phyloP scores from a whole-genome alignment of 306 rosid species.

The Alnus glutinosa region DNA sequence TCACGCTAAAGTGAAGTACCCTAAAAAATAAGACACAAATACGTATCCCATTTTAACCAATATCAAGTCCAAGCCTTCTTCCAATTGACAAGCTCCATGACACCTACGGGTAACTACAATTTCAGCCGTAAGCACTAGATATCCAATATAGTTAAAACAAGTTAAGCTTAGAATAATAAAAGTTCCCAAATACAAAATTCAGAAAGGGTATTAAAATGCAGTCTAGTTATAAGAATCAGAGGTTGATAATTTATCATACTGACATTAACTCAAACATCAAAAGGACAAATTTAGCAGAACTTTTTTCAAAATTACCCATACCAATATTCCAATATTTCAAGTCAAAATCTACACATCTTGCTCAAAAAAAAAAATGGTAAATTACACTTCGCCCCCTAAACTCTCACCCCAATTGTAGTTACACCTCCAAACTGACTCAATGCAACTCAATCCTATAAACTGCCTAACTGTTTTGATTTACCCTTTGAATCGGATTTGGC shows the following conservation, averaged over 20 bases:
- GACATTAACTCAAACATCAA: not conserved
- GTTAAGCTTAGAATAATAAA: not conserved
- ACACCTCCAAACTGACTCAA: no score
- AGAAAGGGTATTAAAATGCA: not conserved
- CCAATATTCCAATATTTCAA: not conserved
- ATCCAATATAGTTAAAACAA: not conserved
- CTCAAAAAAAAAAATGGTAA: no score
- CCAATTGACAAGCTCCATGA: not conserved
- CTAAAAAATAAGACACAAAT: not conserved
- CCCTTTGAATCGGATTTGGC: no score
- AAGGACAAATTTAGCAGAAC: not conserved
- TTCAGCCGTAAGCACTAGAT: not conserved
- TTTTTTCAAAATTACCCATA: not conserved
- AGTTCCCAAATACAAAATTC: not conserved
- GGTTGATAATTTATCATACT: not conserved
- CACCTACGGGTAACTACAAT: not conserved
- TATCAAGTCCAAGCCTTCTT: not conserved
- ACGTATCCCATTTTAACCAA: not conserved
- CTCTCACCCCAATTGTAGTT: no score
- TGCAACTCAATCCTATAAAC: no score
- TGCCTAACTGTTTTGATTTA: no score
- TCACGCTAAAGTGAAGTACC: not conserved
- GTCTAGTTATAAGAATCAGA: not conserved
- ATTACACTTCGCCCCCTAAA: no score
- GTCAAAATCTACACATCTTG: not conserved